Percentiles rank a stretch among this genome's conserved stretches.
Evolutionary conservation across 768 basidiomycete genomes (phyloP).

Genomic region (Pleurotus giganteus): DNA sequence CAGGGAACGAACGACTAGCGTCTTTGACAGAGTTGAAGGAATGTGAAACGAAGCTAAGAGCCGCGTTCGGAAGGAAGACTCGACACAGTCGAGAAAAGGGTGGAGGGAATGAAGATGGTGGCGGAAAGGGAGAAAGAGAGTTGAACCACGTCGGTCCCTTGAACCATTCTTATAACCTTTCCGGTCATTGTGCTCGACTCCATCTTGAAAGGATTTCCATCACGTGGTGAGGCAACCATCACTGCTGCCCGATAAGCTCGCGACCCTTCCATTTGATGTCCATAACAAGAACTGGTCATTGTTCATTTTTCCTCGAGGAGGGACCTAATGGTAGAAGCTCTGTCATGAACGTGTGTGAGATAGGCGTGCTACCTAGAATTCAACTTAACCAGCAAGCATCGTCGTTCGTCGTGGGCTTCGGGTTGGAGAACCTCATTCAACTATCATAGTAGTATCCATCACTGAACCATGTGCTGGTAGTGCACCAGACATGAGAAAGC

Average conservation of each 20-base stretch:
- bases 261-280: neutral
- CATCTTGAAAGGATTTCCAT: neutral
- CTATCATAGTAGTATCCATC: no score
- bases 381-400: no score
- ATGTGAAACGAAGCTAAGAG: conserved; percentile 1
- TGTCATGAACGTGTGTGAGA: no score
- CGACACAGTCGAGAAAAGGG: conserved; percentile 7
- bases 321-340: no score
- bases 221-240: conserved; percentile 8
- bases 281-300: neutral
- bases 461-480: no score
- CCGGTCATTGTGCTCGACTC: neutral
- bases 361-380: no score
- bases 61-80: neutral
- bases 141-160: neutral
- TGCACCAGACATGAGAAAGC: no score
- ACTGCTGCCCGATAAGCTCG: neutral
- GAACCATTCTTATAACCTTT: conserved; percentile 5
- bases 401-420: no score
- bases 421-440: no score
- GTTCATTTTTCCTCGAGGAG: neutral
- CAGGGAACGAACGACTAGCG: conserved; percentile 7
- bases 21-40: neutral
- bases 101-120: neutral
- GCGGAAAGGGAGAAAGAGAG: neutral